Evolutionary conservation across 2,329 filamentous ascomycete genomes (phyloP).

Genomic region (Colletotrichum sp.): DNA sequence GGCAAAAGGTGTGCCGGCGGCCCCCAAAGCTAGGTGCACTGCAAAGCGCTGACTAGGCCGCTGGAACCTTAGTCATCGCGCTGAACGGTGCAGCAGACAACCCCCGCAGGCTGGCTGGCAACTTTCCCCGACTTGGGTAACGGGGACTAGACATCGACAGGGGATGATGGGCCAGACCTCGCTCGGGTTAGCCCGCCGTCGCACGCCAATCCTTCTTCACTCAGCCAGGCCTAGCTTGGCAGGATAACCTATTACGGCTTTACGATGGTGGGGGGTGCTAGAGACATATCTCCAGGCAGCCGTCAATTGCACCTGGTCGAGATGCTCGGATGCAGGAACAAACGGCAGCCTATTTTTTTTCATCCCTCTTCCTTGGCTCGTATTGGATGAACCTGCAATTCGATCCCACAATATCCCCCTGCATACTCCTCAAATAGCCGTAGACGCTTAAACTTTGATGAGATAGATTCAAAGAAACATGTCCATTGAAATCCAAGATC

Average conservation of each 20-base stretch:
- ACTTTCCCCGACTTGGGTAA: background rate
- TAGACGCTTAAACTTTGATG: background rate
- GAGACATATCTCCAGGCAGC: slow-evolving; percentile 7
- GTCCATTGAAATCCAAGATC: background rate
- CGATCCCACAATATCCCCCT: background rate
- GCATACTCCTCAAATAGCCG: background rate
- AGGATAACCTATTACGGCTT: background rate
- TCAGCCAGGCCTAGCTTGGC: background rate
- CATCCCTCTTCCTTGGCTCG: background rate
- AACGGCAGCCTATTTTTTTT: background rate
- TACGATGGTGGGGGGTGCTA: background rate
- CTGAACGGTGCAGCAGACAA: background rate
- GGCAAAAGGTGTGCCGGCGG: background rate
- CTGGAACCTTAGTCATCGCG: background rate
- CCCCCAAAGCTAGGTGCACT: background rate
- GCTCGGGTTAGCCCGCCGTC: background rate
- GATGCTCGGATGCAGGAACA: background rate
- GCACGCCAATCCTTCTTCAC: background rate
- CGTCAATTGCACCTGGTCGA: background rate
- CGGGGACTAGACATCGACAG: background rate
- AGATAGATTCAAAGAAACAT: background rate
- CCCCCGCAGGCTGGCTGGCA: background rate
- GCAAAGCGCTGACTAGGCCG: background rate
- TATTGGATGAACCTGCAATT: slow-evolving; percentile 6
- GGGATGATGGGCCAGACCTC: background rate